Evolutionary conservation across 257 asterid genomes (phyloP).

Genomic region (Parsonsia alboflavescens): DNA sequence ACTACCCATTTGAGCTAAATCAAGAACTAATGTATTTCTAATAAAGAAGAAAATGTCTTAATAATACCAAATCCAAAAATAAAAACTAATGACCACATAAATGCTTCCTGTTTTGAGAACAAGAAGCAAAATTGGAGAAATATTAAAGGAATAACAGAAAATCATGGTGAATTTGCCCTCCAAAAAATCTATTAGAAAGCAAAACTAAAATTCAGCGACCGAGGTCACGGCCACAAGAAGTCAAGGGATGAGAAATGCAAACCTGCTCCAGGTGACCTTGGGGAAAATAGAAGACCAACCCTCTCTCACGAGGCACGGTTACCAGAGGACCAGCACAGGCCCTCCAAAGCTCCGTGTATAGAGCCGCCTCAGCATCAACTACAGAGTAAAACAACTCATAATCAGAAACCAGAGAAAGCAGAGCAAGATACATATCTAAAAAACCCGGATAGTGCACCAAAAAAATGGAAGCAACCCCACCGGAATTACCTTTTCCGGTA

Average conservation of each 20-base stretch:
- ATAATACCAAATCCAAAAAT: not conserved
- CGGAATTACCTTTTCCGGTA: constrained; percentile 39
- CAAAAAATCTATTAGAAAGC: not conserved
- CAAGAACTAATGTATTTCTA: not conserved
- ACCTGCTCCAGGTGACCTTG: constrained; percentile 99
- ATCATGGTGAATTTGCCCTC: not conserved
- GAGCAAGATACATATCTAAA: not conserved
- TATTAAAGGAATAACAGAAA: not conserved
- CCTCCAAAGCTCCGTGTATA: constrained; percentile 86
- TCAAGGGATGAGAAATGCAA: not conserved
- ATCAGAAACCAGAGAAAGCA: constrained; percentile 4
- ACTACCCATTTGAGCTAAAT: not conserved
- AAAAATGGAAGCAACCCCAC: not conserved
- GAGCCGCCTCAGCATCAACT: constrained; percentile 77
- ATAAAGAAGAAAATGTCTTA: not conserved
- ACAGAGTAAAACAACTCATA: not conserved
- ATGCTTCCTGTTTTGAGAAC: not conserved
- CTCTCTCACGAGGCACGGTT: constrained; percentile 75
- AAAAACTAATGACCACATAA: constrained; percentile 7
- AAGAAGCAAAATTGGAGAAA: not conserved
- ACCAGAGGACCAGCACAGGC: constrained; percentile 98
- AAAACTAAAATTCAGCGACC: not conserved
- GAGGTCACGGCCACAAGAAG: not conserved
- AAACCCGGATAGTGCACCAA: not conserved
- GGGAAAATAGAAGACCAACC: constrained; percentile 85